Base-by-base conservation (phyloP, 495 filamentous ascomycete genomes). In the Aspergillus cavernicola region DNA sequence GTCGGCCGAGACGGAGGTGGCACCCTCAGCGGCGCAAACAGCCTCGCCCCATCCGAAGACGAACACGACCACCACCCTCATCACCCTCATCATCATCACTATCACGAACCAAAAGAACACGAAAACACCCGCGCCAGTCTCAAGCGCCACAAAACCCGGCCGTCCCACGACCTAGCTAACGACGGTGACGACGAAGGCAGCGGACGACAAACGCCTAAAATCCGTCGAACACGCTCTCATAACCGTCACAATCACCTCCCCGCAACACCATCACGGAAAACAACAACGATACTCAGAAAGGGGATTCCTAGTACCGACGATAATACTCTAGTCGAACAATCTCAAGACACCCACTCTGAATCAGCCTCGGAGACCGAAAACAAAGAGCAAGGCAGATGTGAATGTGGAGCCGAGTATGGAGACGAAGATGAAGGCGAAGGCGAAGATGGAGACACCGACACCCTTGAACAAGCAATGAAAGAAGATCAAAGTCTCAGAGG, bases 161-260 rank as follows among this genome's bases (percentile, higher is more conserved):
- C 57, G 0, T 67, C 62, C 0, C 72, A 78, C 37, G 73, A 78
- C 35, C 50, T 68, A 18, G 74, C 67, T 51, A 66, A 70, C 33
- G 76, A 81, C 45, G 75, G 73, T 35, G 80, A 83, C 36, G 77
- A 85, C 45, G 71, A 77, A 41, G 70, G 76, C 20, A 77, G 76
- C 31, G 67, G 68, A 7, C 52, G 54, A n/a, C 59, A 57, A 33
- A 54, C 54, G 1, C 62, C 65, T 11, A 63, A 63, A 31, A 43
- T 28, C 0, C 64, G 62, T 33, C 64, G 63, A 12, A 38, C 53
- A 31, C 64, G 64, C 4, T 51, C 63, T 28, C 9, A 28, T 28
- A 4, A 67, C 24, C 62, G 56, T 28, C 61, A 67, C 24, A 62
- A 56, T 15, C 53, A 59, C 18, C 41, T 42, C n/a, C 24, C 40